Evolutionary conservation across 192 early-diverging fungal species (phyloP).

Genomic region (Rhizophagus clarus): DNA sequence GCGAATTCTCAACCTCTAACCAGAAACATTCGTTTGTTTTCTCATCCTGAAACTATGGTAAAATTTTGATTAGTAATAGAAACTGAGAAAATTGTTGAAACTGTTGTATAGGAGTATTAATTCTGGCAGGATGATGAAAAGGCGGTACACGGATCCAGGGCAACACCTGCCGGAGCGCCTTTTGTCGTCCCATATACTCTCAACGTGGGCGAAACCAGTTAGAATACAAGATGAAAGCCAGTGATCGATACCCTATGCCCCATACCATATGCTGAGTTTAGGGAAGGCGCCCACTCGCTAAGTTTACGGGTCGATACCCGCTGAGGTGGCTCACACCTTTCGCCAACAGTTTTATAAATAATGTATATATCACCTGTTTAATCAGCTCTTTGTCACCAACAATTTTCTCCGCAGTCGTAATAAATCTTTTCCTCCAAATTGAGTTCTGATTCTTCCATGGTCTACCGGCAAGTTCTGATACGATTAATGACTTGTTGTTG

Average conservation of each 20-base stretch:
- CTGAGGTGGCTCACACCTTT: slow-evolving; percentile 18
- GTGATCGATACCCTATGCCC: not conserved
- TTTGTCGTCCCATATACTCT: slow-evolving; percentile 26
- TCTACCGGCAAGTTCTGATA: slow-evolving; percentile 18
- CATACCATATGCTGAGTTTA: slow-evolving; percentile 3
- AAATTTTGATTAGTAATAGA: not conserved
- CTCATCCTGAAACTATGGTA: not conserved
- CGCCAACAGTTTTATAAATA: slow-evolving; percentile 24
- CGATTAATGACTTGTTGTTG: slow-evolving; percentile 20
- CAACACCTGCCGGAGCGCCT: not conserved
- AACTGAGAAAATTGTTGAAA: not conserved
- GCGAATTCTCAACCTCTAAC: not conserved
- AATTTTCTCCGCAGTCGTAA: slow-evolving; percentile 13
- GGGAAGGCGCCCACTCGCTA: not conserved
- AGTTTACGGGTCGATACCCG: slow-evolving; percentile 14
- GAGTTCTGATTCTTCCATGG: slow-evolving; percentile 6
- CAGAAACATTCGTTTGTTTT: not conserved
- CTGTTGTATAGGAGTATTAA: not conserved
- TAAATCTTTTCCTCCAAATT: slow-evolving; percentile 24
- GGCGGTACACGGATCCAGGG: slow-evolving; percentile 20
- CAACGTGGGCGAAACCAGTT: not conserved
- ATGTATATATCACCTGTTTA: slow-evolving; percentile 13
- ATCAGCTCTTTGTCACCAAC: slow-evolving; percentile 17
- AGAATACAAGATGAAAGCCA: slow-evolving; percentile 18
- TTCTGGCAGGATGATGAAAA: slow-evolving; percentile 8